Base-by-base conservation (phyloP, 2,329 filamentous ascomycete genomes). In the Aspergillus nomiae region DNA sequence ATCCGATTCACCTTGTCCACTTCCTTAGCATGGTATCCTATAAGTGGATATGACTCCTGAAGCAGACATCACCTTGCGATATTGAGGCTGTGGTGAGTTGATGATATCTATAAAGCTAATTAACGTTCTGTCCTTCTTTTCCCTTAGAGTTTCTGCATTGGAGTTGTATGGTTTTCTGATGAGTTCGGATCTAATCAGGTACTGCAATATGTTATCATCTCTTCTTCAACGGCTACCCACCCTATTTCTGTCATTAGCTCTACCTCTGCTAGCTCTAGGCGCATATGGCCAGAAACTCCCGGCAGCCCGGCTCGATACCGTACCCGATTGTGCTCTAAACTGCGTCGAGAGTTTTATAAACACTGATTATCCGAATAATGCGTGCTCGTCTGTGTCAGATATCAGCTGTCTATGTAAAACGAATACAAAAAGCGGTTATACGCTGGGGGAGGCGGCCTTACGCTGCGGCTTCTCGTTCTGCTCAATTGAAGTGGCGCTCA, bases 381-480 rank as follows among this genome's bases (percentile, higher is more conserved):
- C 74, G 55, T 90, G 88, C 70, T 80, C 81, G 34, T 71, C 76
- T 38, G 77, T 78, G 16, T 81, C 84, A 12, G 82, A 88, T 30
- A 74, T 92, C 67, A 77, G 82, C 70, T 92, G 89, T 68, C 81
- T 92, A 8, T 93, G 90, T 74, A 83, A 83, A 43, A 81, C 83
- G 62, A 80, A 81, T 38, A 89, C 89, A 10, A 77, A 75, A 14
- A 84, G 84, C 34, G 89, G 87, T 11, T 89, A 88, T 69, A 92
- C 90, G 1, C 71, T 92, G 55, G 90, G 89, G n/a, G 90, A 92
- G 77, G 90, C 84, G 12, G 89, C 87, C 5, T 77, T 92, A 65
- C 85, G 89, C 71, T 93, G 90, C 74, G 83, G 91, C 38, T 80
- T 85, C 10, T 85, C 85, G 2, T 77, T 76, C 16, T 93, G 90